Conservation (phyloP, 257 asterid genomes). For the Perilla frutescens region DNA sequence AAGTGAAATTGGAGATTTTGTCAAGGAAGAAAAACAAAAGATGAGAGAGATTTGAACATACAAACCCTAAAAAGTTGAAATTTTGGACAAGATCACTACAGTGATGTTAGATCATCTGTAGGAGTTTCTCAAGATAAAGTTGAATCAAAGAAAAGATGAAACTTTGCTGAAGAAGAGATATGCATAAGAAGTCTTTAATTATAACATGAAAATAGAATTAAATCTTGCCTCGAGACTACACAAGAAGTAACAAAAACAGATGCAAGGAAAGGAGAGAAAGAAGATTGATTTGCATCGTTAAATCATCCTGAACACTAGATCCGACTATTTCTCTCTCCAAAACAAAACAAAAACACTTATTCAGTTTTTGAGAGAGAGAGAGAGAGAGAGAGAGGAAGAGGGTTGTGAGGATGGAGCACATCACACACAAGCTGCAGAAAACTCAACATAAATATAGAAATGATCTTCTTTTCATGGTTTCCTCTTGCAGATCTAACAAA, state of each 20-base stretch:
- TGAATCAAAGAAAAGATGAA: constrained; percentile 15
- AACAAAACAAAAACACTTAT: background rate
- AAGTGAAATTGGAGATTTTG: constrained; percentile 17
- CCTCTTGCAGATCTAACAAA: constrained; percentile 97
- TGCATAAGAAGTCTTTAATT: too few relatives aligned
- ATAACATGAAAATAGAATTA: background rate
- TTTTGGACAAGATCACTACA: constrained; percentile 16
- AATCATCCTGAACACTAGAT: constrained; percentile 32
- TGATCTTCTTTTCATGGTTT: constrained; percentile 78
- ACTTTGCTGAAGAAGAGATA: constrained; percentile 3
- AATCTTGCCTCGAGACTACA: background rate
- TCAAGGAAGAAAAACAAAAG: constrained; percentile 8
- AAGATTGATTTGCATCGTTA: constrained; percentile 30
- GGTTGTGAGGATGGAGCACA: constrained; percentile 36
- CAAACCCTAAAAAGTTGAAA: constrained; percentile 42
- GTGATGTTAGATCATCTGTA: background rate
- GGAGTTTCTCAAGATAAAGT: background rate
- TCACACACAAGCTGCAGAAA: constrained; percentile 45
- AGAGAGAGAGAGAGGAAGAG: constrained; percentile 35
- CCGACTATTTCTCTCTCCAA: constrained; percentile 34
- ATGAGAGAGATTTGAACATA: constrained; percentile 5
- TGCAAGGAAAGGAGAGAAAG: constrained; percentile 17
- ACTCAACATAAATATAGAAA: constrained; percentile 62
- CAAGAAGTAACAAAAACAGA: constrained; percentile 6
- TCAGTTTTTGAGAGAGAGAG: constrained; percentile 30